Conservation (phyloP, 306 rosid genomes). For the Cicer judaicum region DNA sequence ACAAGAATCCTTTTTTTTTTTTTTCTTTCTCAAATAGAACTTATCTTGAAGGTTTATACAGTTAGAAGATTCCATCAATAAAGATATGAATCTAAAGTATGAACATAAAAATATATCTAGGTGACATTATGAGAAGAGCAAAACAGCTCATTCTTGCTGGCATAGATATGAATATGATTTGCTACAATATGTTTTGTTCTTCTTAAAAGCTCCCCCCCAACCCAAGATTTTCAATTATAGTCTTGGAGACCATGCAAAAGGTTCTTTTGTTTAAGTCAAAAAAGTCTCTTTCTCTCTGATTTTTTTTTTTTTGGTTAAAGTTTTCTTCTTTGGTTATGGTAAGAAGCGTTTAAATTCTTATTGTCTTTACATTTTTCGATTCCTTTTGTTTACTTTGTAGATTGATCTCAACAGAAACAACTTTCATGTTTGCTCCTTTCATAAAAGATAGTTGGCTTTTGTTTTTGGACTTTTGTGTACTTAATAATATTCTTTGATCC, state of each 20-base stretch:
- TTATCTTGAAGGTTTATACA: slow-evolving; percentile 46
- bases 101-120: slow-evolving; percentile 60
- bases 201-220: slow-evolving; percentile 72
- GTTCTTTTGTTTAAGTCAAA: slow-evolving; percentile 65
- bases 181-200: slow-evolving; percentile 51
- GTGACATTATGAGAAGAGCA: slow-evolving; percentile 64
- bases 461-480: slow-evolving; percentile 44
- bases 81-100: slow-evolving; percentile 53
- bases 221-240: slow-evolving; percentile 67
- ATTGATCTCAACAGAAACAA: slow-evolving; percentile 46
- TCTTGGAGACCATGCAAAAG: slow-evolving; percentile 98
- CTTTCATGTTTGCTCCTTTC: slow-evolving; percentile 54
- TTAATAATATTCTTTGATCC: slow-evolving; percentile 53
- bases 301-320: slow-evolving; percentile 32
- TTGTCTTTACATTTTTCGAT: slow-evolving; percentile 40
- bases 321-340: slow-evolving; percentile 46
- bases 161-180: slow-evolving; percentile 46
- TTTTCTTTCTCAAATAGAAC: slow-evolving; percentile 41
- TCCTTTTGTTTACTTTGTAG: slow-evolving; percentile 47
- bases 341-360: slow-evolving; percentile 43
- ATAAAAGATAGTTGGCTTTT: slow-evolving; percentile 55
- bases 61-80: slow-evolving; percentile 73
- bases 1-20: slow-evolving; percentile 48
- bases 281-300: slow-evolving; percentile 53
- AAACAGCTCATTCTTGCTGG: slow-evolving; percentile 74